Evolutionary conservation across 305 asterid species (phyloP), one percentile per base, ranked within the genome.

Genomic region (Withania somnifera): DNA sequence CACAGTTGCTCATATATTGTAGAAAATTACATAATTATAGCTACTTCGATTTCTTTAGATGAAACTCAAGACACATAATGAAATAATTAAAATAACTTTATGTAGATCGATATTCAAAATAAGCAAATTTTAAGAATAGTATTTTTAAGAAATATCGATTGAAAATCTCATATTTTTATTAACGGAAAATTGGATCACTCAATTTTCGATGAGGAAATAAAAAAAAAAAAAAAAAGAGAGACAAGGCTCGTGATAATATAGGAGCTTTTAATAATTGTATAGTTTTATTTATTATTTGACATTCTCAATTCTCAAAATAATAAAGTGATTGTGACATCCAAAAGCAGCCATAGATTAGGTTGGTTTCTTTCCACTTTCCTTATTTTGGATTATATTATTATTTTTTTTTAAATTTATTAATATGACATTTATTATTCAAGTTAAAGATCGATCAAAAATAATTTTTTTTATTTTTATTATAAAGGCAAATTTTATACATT

Each of bases 301-400:
- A 22, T 58, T 5, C 24, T 34, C 11, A 9, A 61, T 60, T 6
- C 9, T 60, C 38, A 11, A 13, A 36, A 60, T 11, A 6, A 15
- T 3, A 22, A 24, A 24, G 0, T 69, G 38, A 45, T 7, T 24
- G 11, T 69, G 58, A 73, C 58, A 11, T 45, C 58, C 79, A 47
- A 73, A 73, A 73, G 60, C 79, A 5, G 58, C 79, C 60, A 73
- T 47, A 26, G 58, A 24, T 7, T 47, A 24, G 58, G 79, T 15
- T 73, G 57, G 79, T 47, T 73, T 73, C 79, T 45, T 73, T 15
- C 26, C 79, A 73, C 79, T 73, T 73, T 73, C 79, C 79, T 73
- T 45, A 15, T 45, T 24, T 24, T 69, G 78, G 30, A 69, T 69
- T 64, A 26, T 61, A 4, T 3, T 28, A 11, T 60, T 22, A 13